Base-by-base conservation (phyloP, 1,284 basidiomycete genomes). In the Pseudozyma sp. region DNA sequence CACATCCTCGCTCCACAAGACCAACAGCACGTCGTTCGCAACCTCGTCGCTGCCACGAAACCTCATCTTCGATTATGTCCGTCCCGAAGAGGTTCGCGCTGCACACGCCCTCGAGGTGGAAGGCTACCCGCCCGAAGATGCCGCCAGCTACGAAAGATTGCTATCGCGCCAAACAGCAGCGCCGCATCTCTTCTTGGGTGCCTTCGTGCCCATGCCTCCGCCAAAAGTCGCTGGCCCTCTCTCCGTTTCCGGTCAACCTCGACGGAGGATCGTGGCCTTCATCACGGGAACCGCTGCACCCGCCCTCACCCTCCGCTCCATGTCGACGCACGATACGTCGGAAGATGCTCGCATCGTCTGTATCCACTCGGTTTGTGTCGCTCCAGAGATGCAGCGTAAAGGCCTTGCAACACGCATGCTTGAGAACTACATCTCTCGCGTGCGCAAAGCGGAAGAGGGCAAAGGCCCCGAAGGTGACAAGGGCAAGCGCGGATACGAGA, bases 181-280 rank as follows among this genome's bases (percentile, higher is more conserved):
- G 9, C 80, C 81, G 0, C 78, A 83, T 49, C 72, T 84, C 17
- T 81, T 82, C 45, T 39, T 83, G 0, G 82, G 82, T 19, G 78
- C 78, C 4, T 84, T 80, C 40, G 51, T 82, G 4, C 68, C 75
- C 30, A 17, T 72, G 48, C 72, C 80, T 2, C 74, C 67, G 7
- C 80, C 80, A 9, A 83, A 78, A 47, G 78, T 80, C 7, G 78
- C 81, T 2, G 81, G 81, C 5, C 81, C 81, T 1, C 62, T 83
- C 13, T 74, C 71, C 10, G 69, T 80, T 5, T 52, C 63, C 3
- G 57, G 52, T 17, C 50, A 62, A 13, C 54, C 67, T 8, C 66
- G 77, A 5, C 68, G 82, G 40, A 75, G 66, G 24, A 65, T 84
- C 14, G 68, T 83, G 19, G 82, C 67, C 14, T 79, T 75, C 61